Evolutionary conservation across 2,329 filamentous ascomycete species (phyloP).

Genomic region (Trichoderma afroharzianum): DNA sequence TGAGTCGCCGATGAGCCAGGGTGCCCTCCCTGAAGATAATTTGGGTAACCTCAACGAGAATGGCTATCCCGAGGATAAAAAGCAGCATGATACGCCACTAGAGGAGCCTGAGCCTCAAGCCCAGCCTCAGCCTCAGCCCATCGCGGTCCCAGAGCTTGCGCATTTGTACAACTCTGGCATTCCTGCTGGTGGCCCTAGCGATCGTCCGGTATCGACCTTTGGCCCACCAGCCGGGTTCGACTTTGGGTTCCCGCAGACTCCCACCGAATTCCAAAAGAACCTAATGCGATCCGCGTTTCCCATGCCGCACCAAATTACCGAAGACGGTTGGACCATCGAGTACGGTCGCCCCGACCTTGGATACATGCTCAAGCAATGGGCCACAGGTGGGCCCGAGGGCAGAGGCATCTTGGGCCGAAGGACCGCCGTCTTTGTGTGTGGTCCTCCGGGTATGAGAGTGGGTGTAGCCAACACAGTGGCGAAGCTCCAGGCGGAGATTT

Average conservation of each 20-base stretch:
- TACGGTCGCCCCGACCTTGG: conserved; percentile 87
- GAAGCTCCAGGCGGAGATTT: conserved; percentile 75
- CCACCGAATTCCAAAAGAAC: conserved; percentile 83
- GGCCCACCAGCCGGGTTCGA: conserved; percentile 64
- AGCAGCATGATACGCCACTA: conserved; percentile 26
- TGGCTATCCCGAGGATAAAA: conserved; percentile 42
- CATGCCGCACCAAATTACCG: conserved; percentile 56
- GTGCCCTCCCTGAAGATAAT: conserved; percentile 40
- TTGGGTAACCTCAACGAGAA: conserved; percentile 28
- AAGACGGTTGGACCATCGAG: conserved; percentile 85
- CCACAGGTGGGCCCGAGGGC: conserved; percentile 63
- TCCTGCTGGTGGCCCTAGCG: conserved; percentile 26
- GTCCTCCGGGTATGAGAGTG: conserved; percentile 79
- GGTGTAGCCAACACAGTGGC: conserved; percentile 87
- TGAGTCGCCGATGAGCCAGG: conserved; percentile 26
- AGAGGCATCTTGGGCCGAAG: conserved; percentile 70
- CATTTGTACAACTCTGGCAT: conserved; percentile 51
- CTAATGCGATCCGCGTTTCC: conserved; percentile 89
- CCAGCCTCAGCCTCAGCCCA: conserved; percentile 20
- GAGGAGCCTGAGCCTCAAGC: conserved; percentile 26
- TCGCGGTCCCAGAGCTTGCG: conserved; percentile 52
- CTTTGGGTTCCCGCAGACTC: conserved; percentile 78
- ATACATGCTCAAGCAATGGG: conserved; percentile 80
- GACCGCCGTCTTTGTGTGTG: conserved; percentile 90
- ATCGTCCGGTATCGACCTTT: conserved; percentile 53